phyloP scores from a whole-genome alignment of 2,329 filamentous ascomycete genomes.

The Aureobasidium sp. region DNA sequence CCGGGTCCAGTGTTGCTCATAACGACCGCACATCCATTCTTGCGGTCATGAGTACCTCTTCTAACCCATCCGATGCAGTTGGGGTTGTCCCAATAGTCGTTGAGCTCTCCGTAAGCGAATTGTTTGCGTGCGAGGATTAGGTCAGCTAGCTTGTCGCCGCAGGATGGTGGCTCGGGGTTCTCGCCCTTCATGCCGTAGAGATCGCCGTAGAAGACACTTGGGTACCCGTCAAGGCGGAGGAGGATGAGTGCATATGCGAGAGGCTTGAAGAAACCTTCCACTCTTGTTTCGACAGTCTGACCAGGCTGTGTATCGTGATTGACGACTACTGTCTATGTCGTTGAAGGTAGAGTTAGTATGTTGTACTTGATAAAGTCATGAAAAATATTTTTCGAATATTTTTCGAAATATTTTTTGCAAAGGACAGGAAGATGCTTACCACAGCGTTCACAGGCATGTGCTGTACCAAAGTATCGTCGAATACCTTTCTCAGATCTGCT shows the following conservation, averaged over 20 bases:
- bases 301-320: slow-evolving; percentile 77
- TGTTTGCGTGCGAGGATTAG: slow-evolving; percentile 68
- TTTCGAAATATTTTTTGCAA: too few relatives aligned
- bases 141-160: slow-evolving; percentile 53
- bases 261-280: slow-evolving; percentile 74
- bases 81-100: slow-evolving; percentile 67
- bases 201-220: slow-evolving; percentile 77
- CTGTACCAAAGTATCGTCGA: slow-evolving; percentile 66
- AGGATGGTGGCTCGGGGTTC: slow-evolving; percentile 54
- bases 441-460: slow-evolving; percentile 62
- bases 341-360: neutral
- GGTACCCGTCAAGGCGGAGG: slow-evolving; percentile 67
- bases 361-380: neutral
- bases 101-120: slow-evolving; percentile 70
- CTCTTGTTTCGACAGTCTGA: slow-evolving; percentile 68
- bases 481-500: slow-evolving; percentile 65
- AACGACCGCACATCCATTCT: slow-evolving; percentile 60
- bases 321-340: slow-evolving; percentile 63
- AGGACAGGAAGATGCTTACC: slow-evolving; percentile 11
- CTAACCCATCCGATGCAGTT: slow-evolving; percentile 70
- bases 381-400: too few relatives aligned
- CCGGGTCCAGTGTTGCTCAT: slow-evolving; percentile 33
- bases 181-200: slow-evolving; percentile 67
- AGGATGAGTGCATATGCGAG: slow-evolving; percentile 78
- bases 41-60: slow-evolving; percentile 54